These are phyloP conservation scores for Mycena albidolilacea DNA, from an alignment of 768 basidiomycete genomes.

Conservation along the genomic window DNA sequence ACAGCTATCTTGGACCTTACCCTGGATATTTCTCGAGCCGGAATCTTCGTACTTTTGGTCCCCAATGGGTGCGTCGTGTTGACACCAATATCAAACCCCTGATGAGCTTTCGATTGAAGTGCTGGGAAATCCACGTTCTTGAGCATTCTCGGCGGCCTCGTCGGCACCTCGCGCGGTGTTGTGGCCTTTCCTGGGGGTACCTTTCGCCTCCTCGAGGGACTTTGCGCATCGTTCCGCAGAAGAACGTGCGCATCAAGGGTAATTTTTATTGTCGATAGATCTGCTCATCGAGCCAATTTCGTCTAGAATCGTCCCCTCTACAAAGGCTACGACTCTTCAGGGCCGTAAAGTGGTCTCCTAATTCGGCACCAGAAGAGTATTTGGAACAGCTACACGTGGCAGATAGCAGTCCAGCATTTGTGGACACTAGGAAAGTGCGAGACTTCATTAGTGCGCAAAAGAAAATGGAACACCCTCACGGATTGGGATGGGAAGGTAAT, in stretches of 20 bases:
- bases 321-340: slow-evolving; percentile 83
- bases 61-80: slow-evolving; percentile 69
- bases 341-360: slow-evolving; percentile 75
- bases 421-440: too few relatives aligned
- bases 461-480: too few relatives aligned
- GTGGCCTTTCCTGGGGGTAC: slow-evolving; percentile 70
- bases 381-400: slow-evolving; percentile 72
- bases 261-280: too few relatives aligned
- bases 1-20: slow-evolving; percentile 78
- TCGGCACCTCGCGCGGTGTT: slow-evolving; percentile 70
- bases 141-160: slow-evolving; percentile 73
- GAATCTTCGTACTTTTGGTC: slow-evolving; percentile 85
- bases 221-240: slow-evolving; percentile 81
- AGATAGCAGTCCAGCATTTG: too few relatives aligned
- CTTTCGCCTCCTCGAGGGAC: slow-evolving; percentile 71
- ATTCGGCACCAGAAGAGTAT: slow-evolving; percentile 66
- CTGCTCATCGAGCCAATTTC: too few relatives aligned
- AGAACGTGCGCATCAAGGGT: slow-evolving; percentile 77
- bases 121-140: slow-evolving; percentile 89
- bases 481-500: too few relatives aligned
- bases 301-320: slow-evolving; percentile 76
- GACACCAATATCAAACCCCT: background rate
- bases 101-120: slow-evolving; percentile 49
- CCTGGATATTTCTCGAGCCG: slow-evolving; percentile 76
- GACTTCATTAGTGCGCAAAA: too few relatives aligned